Evolutionary conservation across 192 early-diverging fungal genomes (phyloP).

Genomic region (Backusella luteola): DNA sequence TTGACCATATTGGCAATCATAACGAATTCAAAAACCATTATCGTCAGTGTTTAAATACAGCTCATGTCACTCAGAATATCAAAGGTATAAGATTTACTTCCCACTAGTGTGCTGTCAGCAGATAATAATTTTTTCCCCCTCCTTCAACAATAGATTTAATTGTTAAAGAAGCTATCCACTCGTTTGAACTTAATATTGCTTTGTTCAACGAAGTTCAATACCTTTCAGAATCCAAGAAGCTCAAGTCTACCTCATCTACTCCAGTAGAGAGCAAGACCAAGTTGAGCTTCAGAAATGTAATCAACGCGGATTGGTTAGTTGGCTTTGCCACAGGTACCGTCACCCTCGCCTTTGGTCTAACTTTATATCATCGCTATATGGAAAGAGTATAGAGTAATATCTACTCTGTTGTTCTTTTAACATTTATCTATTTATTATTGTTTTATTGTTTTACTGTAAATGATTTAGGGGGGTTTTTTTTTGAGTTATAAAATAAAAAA

Average conservation of each 20-base stretch:
- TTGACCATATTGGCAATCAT: conserved; percentile 42
- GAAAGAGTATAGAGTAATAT: neutral
- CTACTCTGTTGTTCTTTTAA: neutral
- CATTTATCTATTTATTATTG: neutral
- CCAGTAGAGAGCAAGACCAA: neutral
- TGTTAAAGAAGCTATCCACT: conserved; percentile 23
- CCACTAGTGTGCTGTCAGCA: neutral
- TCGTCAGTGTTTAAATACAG: conserved; percentile 43
- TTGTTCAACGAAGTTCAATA: conserved; percentile 28
- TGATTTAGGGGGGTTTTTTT: neutral
- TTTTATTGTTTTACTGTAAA: conserved; percentile 1
- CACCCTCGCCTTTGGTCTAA: conserved; percentile 9
- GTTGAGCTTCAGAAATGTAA: neutral
- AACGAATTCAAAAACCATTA: conserved; percentile 47
- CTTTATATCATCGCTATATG: conserved; percentile 7
- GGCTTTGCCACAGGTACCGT: conserved; percentile 12
- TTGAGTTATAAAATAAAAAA: neutral
- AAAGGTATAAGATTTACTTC: neutral
- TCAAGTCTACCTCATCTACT: conserved; percentile 1
- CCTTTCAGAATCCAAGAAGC: conserved; percentile 17
- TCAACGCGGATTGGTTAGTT: neutral
- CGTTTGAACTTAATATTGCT: conserved; percentile 32
- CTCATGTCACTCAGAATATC: conserved; percentile 36
- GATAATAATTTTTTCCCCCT: neutral
- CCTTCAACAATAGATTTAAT: conserved; percentile 17